Conservation (phyloP, 495 filamentous ascomycete genomes). For the Entonaema liquescens region DNA sequence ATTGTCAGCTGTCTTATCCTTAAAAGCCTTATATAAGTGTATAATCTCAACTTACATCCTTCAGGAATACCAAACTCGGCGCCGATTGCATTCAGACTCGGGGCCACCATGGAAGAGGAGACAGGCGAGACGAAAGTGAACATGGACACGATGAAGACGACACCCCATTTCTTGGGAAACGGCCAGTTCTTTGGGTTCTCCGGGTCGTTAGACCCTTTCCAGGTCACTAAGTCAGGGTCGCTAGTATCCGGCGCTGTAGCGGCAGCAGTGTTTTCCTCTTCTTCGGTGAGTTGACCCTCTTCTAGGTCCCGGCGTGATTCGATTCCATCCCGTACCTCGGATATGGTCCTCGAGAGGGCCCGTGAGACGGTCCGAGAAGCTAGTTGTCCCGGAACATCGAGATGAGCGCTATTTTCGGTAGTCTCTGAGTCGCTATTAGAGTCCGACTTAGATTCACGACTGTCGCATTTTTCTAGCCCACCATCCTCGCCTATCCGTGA, state of each 20-base stretch:
- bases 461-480: conserved; percentile 15
- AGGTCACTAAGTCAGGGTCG: conserved; percentile 50
- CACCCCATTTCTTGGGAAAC: conserved; percentile 65
- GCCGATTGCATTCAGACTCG: conserved; percentile 64
- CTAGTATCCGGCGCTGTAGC: conserved; percentile 12
- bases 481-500: background rate
- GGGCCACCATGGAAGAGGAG: conserved; percentile 75
- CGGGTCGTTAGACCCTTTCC: conserved; percentile 62
- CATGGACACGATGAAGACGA: conserved; percentile 65
- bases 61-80: conserved; percentile 68
- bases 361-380: conserved; percentile 1
- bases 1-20: conserved; percentile 2
- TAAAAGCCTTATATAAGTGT: background rate
- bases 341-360: conserved; percentile 33
- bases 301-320: conserved; percentile 41
- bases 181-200: conserved; percentile 69
- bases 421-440: conserved; percentile 13
- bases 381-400: background rate
- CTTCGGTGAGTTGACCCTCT: conserved; percentile 12
- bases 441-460: background rate
- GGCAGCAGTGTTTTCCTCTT: conserved; percentile 32
- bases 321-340: conserved; percentile 47
- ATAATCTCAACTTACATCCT: conserved; percentile 41
- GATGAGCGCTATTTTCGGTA: conserved; percentile 1
- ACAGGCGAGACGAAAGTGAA: conserved; percentile 79